Evolutionary conservation across 179 eudicot genomes (phyloP), one percentile per base, ranked within the genome.

Genomic region (Amaranthus tricolor): DNA sequence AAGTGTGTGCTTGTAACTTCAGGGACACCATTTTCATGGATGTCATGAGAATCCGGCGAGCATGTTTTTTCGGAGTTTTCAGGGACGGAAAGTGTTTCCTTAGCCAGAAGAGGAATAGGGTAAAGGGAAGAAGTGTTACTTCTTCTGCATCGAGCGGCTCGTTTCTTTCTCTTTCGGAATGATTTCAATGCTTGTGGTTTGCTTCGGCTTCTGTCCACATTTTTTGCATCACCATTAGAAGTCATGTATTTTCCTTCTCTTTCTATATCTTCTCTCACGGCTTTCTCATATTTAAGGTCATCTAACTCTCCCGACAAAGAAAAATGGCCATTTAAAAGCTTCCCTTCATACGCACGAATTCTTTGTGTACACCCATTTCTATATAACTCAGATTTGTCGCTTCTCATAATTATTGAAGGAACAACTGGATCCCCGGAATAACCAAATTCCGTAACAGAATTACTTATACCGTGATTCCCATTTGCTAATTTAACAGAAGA

Each of bases 321-420:
- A 71, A 79, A 84, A 59, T 85, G 87, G 45, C 77, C 84, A 62
- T 85, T 84, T 65, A 81, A 72, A 49, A 80, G 75, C 54, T 86
- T 88, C 79, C 86, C 80, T 78, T 88, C 96, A 81, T 83, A 90
- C 13, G 97, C 96, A 47, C 85, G 96, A 70, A 92, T 86, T 83
- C 98, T 88, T 70, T 94, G 98, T 16, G 96, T 89, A 64, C 93
- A 90, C 16, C 93, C 91, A 77, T 92, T 90, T 78, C 86, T 88
- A 77, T 84, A 89, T 53, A 83, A 63, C 69, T 87, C 88, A 12
- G 84, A 83, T 47, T 88, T 86, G 81, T 88, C 90, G 78, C 79
- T 83, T 86, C 89, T 87, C 70, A 79, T 53, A 69, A 89, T 81
- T 68, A 88, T 82, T 15, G 96, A 86, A 56, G 97, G 88, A 73